These are phyloP conservation scores for Macrophomina tecta DNA, from an alignment of 2,329 filamentous ascomycete genomes.

Conservation along the genomic window DNA sequence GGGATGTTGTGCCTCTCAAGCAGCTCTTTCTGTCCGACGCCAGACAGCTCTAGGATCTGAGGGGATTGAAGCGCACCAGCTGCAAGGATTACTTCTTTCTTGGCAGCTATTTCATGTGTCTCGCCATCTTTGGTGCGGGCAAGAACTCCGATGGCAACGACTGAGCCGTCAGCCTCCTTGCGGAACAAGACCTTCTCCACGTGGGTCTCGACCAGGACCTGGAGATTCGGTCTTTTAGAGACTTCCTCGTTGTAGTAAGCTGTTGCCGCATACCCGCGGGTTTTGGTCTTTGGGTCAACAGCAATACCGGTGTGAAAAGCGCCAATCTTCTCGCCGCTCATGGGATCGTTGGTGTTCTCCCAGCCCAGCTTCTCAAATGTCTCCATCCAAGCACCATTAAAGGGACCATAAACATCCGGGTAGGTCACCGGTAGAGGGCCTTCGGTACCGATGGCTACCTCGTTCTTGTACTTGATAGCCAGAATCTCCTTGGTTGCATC, in stretches of 20 bases:
- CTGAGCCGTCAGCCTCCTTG: conserved; percentile 13
- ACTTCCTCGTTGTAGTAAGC: conserved; percentile 33
- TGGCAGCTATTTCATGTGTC: conserved; percentile 32
- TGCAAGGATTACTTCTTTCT: conserved; percentile 41
- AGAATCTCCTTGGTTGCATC: conserved; percentile 33
- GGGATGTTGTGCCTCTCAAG: conserved; percentile 25
- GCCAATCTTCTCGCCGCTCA: conserved; percentile 28
- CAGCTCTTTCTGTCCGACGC: conserved; percentile 35
- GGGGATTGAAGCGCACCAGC: conserved; percentile 39
- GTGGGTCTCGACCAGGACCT: conserved; percentile 31
- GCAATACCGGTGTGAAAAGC: conserved; percentile 25
- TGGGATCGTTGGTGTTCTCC: conserved; percentile 27
- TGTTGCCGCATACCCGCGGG: conserved; percentile 31
- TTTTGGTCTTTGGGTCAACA: conserved; percentile 27
- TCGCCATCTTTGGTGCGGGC: conserved; percentile 17
- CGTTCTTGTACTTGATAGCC: conserved; percentile 31
- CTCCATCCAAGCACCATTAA: conserved; percentile 32
- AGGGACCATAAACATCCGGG: conserved; percentile 27
- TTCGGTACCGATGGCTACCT: conserved; percentile 22
- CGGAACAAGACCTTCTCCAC: conserved; percentile 30
- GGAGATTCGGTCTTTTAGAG: conserved; percentile 32
- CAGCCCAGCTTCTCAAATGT: conserved; percentile 29
- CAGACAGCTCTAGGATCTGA: conserved; percentile 42
- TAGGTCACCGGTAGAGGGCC: conserved; percentile 26
- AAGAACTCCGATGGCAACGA: conserved; percentile 22